Evolutionary conservation across 1,284 basidiomycete genomes (phyloP).

Genomic region (Naganishia sp.): DNA sequence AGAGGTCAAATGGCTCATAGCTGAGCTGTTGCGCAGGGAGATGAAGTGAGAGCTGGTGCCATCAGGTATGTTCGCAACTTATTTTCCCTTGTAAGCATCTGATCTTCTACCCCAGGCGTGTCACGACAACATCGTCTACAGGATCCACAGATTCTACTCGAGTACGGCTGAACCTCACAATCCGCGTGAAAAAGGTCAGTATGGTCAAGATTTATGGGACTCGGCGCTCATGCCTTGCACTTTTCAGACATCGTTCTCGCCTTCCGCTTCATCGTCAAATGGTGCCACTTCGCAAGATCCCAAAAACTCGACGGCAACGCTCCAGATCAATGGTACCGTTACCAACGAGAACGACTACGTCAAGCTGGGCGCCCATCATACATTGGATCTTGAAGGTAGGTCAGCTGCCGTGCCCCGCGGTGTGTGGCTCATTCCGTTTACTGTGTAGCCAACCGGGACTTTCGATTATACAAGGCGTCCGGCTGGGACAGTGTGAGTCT

Average conservation of each 20-base stretch:
- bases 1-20: background rate
- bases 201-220: conserved; percentile 42
- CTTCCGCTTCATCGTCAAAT: conserved; percentile 61
- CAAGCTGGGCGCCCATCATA: conserved; percentile 92
- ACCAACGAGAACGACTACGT: conserved; percentile 89
- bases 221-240: background rate
- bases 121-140: conserved; percentile 74
- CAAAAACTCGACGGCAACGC: conserved; percentile 59
- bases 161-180: conserved; percentile 79
- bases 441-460: conserved; percentile 69
- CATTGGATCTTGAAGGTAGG: conserved; percentile 78
- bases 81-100: background rate
- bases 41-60: conserved; percentile 83
- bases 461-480: conserved; percentile 81
- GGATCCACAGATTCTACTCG: conserved; percentile 92
- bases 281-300: conserved; percentile 55
- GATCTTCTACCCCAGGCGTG: conserved; percentile 57
- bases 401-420: background rate
- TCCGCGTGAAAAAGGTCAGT: conserved; percentile 67
- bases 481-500: conserved; percentile 89
- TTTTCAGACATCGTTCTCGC: conserved; percentile 63
- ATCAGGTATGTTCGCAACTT: conserved; percentile 62
- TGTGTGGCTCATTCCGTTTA: background rate
- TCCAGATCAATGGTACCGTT: conserved; percentile 87
- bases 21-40: conserved; percentile 60